A percentile compares a stretch with the other conserved stretches of the same genome.
Evolutionary conservation across 2,329 filamentous ascomycete species (phyloP).

Genomic region (Ophiostoma tasmaniense): DNA sequence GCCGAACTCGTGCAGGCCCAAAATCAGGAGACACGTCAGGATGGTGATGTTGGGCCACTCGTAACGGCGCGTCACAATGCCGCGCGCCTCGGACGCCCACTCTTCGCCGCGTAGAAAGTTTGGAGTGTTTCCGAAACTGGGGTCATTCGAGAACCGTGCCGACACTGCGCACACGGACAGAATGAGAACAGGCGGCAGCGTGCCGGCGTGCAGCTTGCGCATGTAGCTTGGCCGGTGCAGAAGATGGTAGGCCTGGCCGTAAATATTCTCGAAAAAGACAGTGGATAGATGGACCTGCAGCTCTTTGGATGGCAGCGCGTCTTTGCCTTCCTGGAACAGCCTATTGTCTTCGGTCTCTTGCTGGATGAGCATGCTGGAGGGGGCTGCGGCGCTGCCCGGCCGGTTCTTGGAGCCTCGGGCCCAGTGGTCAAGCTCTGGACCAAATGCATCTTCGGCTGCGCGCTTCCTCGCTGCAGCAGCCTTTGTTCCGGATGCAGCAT

Average conservation of each 20-base stretch:
- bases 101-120: conserved; percentile 83
- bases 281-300: conserved; percentile 90
- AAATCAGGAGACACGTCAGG: conserved; percentile 76
- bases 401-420: conserved; percentile 50
- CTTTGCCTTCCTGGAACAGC: conserved; percentile 70
- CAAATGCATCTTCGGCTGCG: conserved; percentile 79
- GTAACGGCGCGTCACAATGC: conserved; percentile 78
- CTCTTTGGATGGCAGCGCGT: conserved; percentile 74
- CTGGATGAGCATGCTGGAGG: conserved; percentile 38
- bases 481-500: neutral
- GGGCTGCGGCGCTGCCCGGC: conserved; percentile 25
- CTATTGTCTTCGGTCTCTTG: conserved; percentile 66
- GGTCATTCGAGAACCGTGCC: conserved; percentile 89
- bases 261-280: conserved; percentile 91
- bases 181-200: conserved; percentile 79
- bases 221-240: conserved; percentile 97
- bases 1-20: conserved; percentile 91
- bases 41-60: conserved; percentile 96
- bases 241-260: conserved; percentile 89
- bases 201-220: conserved; percentile 63
- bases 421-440: conserved; percentile 73
- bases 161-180: conserved; percentile 92
- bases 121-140: conserved; percentile 57
- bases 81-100: conserved; percentile 80
- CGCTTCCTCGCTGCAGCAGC: conserved; percentile 56